phyloP scores from a whole-genome alignment of 257 asterid species.

The Osmanthus fragrans region DNA sequence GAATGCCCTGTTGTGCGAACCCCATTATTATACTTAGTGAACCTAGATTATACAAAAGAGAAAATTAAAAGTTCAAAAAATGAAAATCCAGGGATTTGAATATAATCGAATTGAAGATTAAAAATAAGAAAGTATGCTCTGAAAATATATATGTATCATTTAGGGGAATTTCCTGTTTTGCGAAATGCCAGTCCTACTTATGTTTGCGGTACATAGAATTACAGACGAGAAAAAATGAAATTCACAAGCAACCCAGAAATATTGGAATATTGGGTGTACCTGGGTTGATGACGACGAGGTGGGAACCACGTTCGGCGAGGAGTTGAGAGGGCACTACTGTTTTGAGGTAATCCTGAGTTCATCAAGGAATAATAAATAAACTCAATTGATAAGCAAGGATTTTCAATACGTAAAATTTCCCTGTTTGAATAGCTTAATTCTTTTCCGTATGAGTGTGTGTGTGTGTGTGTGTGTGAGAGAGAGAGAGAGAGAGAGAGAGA shows the following conservation, averaged over 20 bases:
- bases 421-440: not conserved
- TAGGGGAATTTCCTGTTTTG: not conserved
- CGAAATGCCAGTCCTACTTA: not conserved
- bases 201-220: not conserved
- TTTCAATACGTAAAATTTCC: slow-evolving; percentile 24
- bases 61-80: not conserved
- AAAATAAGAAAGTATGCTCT: not conserved
- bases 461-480: not conserved
- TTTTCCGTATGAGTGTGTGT: slow-evolving; percentile 19
- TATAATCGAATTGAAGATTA: not conserved
- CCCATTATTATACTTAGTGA: slow-evolving; percentile 91
- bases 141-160: not conserved
- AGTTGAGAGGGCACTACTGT: slow-evolving; percentile 81
- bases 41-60: slow-evolving; percentile 33
- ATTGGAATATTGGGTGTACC: slow-evolving; percentile 35
- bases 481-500: not conserved
- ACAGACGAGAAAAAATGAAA: not conserved
- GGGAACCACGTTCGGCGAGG: slow-evolving; percentile 92
- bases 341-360: slow-evolving; percentile 75
- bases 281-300: slow-evolving; percentile 93
- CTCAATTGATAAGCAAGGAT: not conserved
- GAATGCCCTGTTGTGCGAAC: slow-evolving; percentile 71
- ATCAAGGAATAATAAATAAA: not conserved
- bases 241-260: not conserved
- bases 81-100: not conserved